A percentile compares a stretch with the other conserved stretches of the same genome.
phyloP scores from a whole-genome alignment of 2,329 filamentous ascomycete genomes.

The Penicillium rolfsii region DNA sequence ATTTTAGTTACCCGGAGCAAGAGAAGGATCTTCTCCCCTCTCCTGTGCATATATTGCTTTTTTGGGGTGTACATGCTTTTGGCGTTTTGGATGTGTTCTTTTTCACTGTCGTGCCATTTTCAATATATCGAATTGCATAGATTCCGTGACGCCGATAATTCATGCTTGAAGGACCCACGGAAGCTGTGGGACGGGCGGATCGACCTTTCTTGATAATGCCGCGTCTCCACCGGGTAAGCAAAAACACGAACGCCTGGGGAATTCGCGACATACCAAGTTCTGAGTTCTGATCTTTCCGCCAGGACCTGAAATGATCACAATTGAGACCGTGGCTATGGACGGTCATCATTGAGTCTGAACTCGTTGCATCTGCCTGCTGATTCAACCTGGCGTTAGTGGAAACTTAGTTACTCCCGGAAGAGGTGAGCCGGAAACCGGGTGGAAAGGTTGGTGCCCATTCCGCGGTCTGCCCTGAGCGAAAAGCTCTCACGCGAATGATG shows the following conservation, averaged over 20 bases:
- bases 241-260: constrained; percentile 2
- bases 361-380: background rate
- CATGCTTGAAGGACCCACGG: constrained; percentile 18
- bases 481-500: constrained; percentile 10
- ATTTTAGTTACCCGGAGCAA: background rate
- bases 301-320: background rate
- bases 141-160: constrained; percentile 7
- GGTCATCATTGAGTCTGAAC: background rate
- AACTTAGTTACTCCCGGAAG: background rate
- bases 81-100: constrained; percentile 24
- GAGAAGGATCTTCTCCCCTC: constrained; percentile 11
- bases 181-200: constrained; percentile 23
- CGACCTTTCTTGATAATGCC: background rate
- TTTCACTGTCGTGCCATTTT: constrained; percentile 3
- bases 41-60: constrained; percentile 27
- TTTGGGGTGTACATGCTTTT: constrained; percentile 4
- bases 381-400: background rate
- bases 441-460: background rate
- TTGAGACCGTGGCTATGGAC: background rate
- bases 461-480: background rate
- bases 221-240: constrained; percentile 1
- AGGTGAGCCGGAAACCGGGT: background rate
- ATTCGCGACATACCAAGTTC: background rate
- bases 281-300: background rate
- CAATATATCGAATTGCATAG: constrained; percentile 11